A percentile compares a stretch with the other conserved stretches of the same genome.
These are phyloP conservation scores for Teratosphaeriaceae sp. DNA, from an alignment of 2,329 filamentous ascomycete genomes.

Conservation along the genomic window DNA sequence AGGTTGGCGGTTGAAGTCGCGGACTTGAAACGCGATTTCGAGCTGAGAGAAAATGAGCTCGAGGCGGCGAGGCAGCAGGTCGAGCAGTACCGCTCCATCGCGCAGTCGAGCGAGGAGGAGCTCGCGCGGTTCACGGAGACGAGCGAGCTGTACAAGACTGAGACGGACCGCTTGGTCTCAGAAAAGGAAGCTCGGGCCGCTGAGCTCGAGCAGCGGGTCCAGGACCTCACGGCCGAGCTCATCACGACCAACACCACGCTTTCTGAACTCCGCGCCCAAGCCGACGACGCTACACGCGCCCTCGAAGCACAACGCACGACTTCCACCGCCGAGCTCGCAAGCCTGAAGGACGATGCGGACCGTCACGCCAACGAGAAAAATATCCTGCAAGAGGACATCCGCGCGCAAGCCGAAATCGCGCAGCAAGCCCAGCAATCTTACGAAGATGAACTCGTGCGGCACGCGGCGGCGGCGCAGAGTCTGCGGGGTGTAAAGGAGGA, in stretches of 20 bases:
- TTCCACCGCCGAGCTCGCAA: constrained; percentile 69
- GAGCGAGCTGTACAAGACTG: constrained; percentile 80
- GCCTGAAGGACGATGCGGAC: constrained; percentile 78
- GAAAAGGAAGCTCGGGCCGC: constrained; percentile 74
- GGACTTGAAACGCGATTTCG: constrained; percentile 80
- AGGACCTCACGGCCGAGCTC: constrained; percentile 78
- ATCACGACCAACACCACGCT: constrained; percentile 76
- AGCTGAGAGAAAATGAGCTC: constrained; percentile 71
- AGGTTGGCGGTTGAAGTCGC: constrained; percentile 78
- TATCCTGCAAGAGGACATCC: constrained; percentile 84
- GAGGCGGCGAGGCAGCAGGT: constrained; percentile 74
- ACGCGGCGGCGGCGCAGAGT: constrained; percentile 86
- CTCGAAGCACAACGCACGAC: constrained; percentile 76
- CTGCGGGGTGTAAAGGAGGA: constrained; percentile 74
- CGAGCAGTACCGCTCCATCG: constrained; percentile 83
- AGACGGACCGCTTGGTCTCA: constrained; percentile 67
- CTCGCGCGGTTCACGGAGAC: constrained; percentile 71
- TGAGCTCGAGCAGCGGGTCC: constrained; percentile 74
- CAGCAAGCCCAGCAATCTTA: constrained; percentile 92
- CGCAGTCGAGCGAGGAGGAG: constrained; percentile 80
- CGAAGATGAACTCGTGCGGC: constrained; percentile 87
- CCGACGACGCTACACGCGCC: constrained; percentile 63
- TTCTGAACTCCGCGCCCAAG: constrained; percentile 69
- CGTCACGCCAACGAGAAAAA: constrained; percentile 71
- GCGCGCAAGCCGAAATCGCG: constrained; percentile 88